Evolutionary conservation across 192 early-diverging fungal species (phyloP).

Genomic region (Dimargaris cristalligena): DNA sequence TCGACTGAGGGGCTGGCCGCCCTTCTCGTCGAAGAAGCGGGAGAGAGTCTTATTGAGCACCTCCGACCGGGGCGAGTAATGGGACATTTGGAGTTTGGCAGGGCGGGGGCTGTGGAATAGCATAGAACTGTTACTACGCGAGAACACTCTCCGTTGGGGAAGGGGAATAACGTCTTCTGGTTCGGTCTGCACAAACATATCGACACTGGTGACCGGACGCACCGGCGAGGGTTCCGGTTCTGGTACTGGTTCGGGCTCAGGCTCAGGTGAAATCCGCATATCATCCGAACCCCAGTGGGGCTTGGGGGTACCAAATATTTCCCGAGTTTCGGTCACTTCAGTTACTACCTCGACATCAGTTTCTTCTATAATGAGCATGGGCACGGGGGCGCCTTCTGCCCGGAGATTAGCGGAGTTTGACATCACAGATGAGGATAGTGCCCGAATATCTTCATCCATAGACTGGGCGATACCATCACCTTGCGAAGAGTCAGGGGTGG

Average conservation of each 20-base stretch:
- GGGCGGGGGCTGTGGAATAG: slow-evolving; percentile 1
- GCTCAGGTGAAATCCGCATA: not conserved
- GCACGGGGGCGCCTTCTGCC: too few species aligned
- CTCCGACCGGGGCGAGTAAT: slow-evolving; percentile 1
- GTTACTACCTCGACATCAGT: too few species aligned
- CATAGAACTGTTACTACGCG: not conserved
- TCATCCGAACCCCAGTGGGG: not conserved
- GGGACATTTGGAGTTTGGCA: not conserved
- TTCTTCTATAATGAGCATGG: too few species aligned
- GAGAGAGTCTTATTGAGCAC: slow-evolving; percentile 5
- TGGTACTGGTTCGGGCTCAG: not conserved
- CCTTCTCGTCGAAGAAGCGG: slow-evolving; percentile 6
- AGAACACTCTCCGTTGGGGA: not conserved
- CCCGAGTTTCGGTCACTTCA: too few species aligned
- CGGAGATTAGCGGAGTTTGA: too few species aligned
- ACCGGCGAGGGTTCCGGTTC: too few species aligned
- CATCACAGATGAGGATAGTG: too few species aligned
- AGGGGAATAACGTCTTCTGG: not conserved
- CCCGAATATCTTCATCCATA: too few species aligned
- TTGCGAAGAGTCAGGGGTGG: too few species aligned
- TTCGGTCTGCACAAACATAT: too few species aligned
- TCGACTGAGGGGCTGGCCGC: not conserved
- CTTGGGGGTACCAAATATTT: not conserved
- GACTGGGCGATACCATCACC: too few species aligned
- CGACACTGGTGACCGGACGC: too few species aligned